Conservation (phyloP, 75 land plant genomes). For the Cunninghamia lanceolata region DNA sequence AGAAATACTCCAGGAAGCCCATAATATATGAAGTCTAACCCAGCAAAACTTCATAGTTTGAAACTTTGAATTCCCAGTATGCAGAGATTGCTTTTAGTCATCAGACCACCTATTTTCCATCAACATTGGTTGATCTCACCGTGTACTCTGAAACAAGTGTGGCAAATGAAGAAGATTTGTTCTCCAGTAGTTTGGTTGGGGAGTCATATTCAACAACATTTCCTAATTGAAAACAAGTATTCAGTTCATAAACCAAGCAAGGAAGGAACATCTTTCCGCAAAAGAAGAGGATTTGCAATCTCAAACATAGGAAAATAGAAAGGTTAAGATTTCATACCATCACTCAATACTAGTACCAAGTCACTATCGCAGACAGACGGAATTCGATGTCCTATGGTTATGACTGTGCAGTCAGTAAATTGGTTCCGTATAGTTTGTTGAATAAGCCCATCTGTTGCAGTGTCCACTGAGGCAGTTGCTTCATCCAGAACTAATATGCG, state of each 20-base stretch:
- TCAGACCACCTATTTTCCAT: background rate
- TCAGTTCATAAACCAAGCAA: background rate
- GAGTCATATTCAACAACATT: conserved; percentile 37
- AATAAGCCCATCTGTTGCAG: conserved; percentile 21
- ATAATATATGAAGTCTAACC: too few species aligned
- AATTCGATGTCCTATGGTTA: conserved; percentile 27
- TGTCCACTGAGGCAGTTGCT: conserved; percentile 25
- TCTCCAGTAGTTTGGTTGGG: conserved; percentile 31
- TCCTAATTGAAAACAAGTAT: conserved; percentile 17
- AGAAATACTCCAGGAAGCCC: too few species aligned
- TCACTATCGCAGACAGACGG: conserved; percentile 20
- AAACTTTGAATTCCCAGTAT: background rate
- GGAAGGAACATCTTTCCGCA: background rate
- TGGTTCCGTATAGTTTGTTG: conserved; percentile 16
- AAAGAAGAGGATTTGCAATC: background rate
- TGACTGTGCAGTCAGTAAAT: conserved; percentile 18
- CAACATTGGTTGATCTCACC: conserved; percentile 14
- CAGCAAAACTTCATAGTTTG: too few species aligned
- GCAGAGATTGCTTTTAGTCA: background rate
- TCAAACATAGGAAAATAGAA: background rate
- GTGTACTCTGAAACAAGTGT: conserved; percentile 54
- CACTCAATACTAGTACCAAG: conserved; percentile 14
- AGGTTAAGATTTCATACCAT: conserved; percentile 13
- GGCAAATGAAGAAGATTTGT: conserved; percentile 38
- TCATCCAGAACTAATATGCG: conserved; percentile 26